Evolutionary conservation across 306 rosid genomes (phyloP).

Genomic region (Biancaea sappan): DNA sequence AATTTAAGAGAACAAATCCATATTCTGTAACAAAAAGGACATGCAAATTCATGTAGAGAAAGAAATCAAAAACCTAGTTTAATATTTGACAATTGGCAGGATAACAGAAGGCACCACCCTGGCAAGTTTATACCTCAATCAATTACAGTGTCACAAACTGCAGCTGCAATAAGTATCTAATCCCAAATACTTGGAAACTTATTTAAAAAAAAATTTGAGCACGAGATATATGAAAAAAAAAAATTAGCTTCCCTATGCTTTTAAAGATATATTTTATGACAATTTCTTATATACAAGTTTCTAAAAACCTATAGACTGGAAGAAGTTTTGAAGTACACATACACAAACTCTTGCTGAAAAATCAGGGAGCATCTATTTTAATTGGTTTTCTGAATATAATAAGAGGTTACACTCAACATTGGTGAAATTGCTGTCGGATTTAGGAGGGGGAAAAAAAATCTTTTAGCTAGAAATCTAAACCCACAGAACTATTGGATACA

Average conservation of each 20-base stretch:
- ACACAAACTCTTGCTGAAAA: neutral
- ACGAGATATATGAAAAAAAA: neutral
- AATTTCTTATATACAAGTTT: neutral
- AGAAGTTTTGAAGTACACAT: neutral
- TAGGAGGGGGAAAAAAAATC: neutral
- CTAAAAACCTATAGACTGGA: neutral
- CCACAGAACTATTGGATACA: neutral
- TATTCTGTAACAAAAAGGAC: neutral
- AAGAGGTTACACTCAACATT: neutral
- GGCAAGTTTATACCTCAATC: neutral
- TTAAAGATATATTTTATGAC: neutral
- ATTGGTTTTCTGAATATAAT: neutral
- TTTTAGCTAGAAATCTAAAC: conserved; percentile 25
- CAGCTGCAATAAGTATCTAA: neutral
- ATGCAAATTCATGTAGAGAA: neutral
- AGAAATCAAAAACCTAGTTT: conserved; percentile 17
- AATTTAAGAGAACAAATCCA: neutral
- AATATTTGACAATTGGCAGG: conserved; percentile 22
- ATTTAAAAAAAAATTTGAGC: neutral
- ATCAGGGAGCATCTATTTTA: neutral
- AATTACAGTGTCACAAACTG: neutral
- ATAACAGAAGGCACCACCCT: neutral
- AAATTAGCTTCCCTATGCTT: neutral
- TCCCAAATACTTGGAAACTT: neutral
- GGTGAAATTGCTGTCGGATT: conserved; percentile 12